Evolutionary conservation across 169 alveolate genomes (phyloP).

Genomic region (Amoebophrya sp.): DNA sequence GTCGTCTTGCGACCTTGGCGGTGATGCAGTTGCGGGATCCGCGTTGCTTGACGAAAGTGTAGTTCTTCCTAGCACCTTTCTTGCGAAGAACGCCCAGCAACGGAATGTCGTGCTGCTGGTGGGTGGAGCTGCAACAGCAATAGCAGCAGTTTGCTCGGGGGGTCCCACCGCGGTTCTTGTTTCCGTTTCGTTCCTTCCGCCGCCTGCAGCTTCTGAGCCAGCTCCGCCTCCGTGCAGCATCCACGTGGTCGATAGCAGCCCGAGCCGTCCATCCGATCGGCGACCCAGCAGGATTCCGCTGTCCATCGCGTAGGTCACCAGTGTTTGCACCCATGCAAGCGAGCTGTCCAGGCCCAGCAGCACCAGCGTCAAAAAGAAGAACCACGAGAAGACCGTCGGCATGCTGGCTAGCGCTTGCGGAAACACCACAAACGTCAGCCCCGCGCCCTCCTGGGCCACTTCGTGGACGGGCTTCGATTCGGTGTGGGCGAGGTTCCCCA

Average conservation of each 20-base stretch:
- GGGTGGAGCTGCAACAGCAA: background rate
- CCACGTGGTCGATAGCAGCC: background rate
- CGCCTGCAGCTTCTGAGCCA: background rate
- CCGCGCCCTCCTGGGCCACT: background rate
- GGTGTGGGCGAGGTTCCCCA: background rate
- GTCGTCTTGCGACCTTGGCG: too few relatives aligned
- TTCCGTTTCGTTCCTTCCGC: background rate
- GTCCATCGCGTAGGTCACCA: background rate
- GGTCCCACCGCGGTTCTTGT: background rate
- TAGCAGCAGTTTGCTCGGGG: background rate
- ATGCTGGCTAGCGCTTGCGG: background rate
- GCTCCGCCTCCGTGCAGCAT: background rate
- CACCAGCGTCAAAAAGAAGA: background rate
- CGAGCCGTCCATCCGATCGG: background rate
- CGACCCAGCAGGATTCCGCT: background rate
- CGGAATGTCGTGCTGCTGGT: too few relatives aligned
- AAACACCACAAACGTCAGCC: background rate
- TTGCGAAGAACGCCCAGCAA: too few relatives aligned
- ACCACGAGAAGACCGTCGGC: background rate
- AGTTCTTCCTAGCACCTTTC: too few relatives aligned
- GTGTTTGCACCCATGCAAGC: background rate
- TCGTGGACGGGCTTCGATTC: background rate
- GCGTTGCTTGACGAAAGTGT: too few relatives aligned
- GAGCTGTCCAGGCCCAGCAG: background rate
- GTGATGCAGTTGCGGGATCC: too few relatives aligned